Evolutionary conservation across 805 yeast genomes (phyloP).

Genomic region (Schizosaccharomyces japonicus): DNA sequence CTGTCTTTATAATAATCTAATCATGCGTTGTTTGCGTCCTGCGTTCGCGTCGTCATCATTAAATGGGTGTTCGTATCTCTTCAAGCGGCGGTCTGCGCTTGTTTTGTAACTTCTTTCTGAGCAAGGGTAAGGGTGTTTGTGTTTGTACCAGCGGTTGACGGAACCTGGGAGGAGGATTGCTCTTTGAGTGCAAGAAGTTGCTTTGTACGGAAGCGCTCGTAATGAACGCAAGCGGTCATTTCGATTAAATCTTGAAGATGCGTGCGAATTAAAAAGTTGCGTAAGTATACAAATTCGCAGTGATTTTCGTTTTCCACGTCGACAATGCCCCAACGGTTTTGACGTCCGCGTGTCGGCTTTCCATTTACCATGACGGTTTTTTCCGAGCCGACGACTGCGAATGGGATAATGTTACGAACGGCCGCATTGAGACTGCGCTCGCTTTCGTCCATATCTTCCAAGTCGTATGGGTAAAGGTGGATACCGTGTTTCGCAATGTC

Average conservation of each 20-base stretch:
- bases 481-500: conserved; percentile 54
- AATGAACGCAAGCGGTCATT: conserved; percentile 66
- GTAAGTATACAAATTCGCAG: conserved; percentile 81
- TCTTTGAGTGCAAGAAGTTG: conserved; percentile 86
- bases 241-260: conserved; percentile 91
- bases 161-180: not conserved
- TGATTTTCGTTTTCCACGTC: conserved; percentile 85
- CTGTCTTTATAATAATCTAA: too few species aligned
- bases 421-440: conserved; percentile 25
- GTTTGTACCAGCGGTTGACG: too few species aligned
- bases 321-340: conserved; percentile 81
- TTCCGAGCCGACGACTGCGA: conserved; percentile 85
- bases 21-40: too few species aligned
- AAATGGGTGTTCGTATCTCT: too few species aligned
- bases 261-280: conserved; percentile 85
- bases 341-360: conserved; percentile 64
- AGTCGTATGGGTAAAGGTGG: conserved; percentile 48
- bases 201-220: conserved; percentile 79
- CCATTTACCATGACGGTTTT: conserved; percentile 46
- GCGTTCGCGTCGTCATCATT: too few species aligned
- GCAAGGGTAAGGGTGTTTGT: too few species aligned
- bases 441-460: conserved; percentile 29
- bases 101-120: too few species aligned
- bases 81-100: too few species aligned
- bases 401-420: conserved; percentile 34